Evolutionary conservation across 805 yeast genomes (phyloP).

Genomic region (Kodamaea kaohsiungensis): DNA sequence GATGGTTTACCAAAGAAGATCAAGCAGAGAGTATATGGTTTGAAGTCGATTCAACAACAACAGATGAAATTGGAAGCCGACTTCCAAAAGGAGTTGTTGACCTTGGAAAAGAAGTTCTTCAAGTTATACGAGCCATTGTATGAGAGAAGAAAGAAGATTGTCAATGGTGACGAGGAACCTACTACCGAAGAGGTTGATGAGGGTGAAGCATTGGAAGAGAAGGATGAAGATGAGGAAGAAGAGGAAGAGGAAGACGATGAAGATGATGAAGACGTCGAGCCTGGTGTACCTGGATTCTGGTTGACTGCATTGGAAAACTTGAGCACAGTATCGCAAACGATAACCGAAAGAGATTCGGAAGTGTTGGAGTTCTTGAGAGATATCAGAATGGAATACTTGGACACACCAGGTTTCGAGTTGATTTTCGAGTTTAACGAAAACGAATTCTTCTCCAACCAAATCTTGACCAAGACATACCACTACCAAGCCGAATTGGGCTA

Average conservation of each 20-base stretch:
- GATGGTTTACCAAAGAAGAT: constrained; percentile 71
- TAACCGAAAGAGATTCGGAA: constrained; percentile 87
- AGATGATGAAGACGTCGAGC: constrained; percentile 43
- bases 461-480: constrained; percentile 81
- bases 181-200: constrained; percentile 71
- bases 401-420: constrained; percentile 84
- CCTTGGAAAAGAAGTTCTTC: constrained; percentile 79
- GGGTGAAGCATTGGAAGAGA: constrained; percentile 70
- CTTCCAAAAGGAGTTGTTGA: constrained; percentile 85
- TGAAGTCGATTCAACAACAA: constrained; percentile 77
- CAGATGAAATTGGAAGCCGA: constrained; percentile 86
- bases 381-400: constrained; percentile 75
- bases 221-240: constrained; percentile 44
- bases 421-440: constrained; percentile 78
- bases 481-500: constrained; percentile 93
- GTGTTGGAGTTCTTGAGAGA: constrained; percentile 70
- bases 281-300: constrained; percentile 96
- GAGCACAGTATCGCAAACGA: constrained; percentile 75
- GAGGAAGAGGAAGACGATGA: constrained; percentile 38
- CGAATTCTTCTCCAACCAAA: constrained; percentile 72
- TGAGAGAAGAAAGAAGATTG: constrained; percentile 67
- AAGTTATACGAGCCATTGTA: constrained; percentile 74
- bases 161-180: constrained; percentile 77
- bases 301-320: constrained; percentile 90
- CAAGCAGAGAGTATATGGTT: constrained; percentile 74